Evolutionary conservation across 2,329 filamentous ascomycete species (phyloP), one percentile per base, ranked within the genome.

Genomic region (Paramyrothecium roridum): DNA sequence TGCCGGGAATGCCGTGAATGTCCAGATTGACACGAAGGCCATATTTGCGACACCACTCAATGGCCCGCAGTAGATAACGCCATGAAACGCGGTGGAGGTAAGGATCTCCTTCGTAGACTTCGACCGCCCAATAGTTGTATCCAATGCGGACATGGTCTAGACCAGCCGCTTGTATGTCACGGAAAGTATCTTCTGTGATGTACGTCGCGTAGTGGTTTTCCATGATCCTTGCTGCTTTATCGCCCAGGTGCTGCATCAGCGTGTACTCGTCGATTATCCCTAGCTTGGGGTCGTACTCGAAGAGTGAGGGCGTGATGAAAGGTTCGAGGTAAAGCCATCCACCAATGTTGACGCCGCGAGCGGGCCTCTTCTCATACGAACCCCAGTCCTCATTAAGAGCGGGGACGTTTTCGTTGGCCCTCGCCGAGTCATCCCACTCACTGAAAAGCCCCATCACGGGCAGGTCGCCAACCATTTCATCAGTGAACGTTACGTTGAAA

Each of bases 121-220:
- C 84, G 2, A 98, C 87, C 0, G 93, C 91, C 95, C 95, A 99
- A 78, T 99, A 99, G 11, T 89, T 91, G 70, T 88, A 98, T 0
- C 90, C 92, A 53, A 99, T 97, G 54, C 95, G 89, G n/a, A 99
- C 90, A 69, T 99, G 95, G 68, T 99, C 95, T 48, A 99, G 84
- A 0, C 95, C 95, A 1, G 95, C 95, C 43, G 85, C 87, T 50
- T 86, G 85, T 57, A 99, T 97, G 45, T 93, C 89, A 54, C 80
- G 80, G 70, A 98, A 96, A 2, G 90, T 92, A 56, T 88, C 77
- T 68, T 96, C 91, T 0, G 84, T 93, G 47, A 98, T 86, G 67
- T 96, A 99, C 0, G 84, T 85, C 1, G 93, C 87, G 73, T 99
- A 99, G 72, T 99, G 95, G 57, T 90, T 81, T 70, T 99, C 95